Evolutionary conservation across 352 stramenopile species (phyloP).

Genomic region (Phytopythium oedochilum): DNA sequence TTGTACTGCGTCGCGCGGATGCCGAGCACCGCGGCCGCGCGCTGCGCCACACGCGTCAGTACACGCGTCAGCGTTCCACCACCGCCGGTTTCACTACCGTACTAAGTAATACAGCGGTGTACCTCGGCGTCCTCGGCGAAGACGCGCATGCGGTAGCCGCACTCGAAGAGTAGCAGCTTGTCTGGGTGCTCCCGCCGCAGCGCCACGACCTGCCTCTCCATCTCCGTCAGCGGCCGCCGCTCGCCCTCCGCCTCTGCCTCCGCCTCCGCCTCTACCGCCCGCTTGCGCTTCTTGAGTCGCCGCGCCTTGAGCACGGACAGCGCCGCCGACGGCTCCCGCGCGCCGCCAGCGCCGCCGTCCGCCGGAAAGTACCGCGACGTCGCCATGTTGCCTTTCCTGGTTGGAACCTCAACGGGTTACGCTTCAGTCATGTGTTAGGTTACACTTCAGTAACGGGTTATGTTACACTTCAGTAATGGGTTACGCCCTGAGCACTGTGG

Average conservation of each 20-base stretch:
- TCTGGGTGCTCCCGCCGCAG: constrained; percentile 37
- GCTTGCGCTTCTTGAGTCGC: constrained; percentile 14
- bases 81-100: too few species aligned
- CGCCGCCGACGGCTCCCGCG: not conserved
- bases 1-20: constrained; percentile 29
- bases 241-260: not conserved
- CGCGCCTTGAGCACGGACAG: constrained; percentile 8
- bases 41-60: too few species aligned
- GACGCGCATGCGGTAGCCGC: constrained; percentile 75
- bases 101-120: too few species aligned
- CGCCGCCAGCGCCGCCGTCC: not conserved
- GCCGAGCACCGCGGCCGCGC: constrained; percentile 26
- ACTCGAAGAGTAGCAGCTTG: constrained; percentile 69
- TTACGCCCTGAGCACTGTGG: too few species aligned
- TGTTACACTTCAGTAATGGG: too few species aligned
- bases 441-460: too few species aligned
- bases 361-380: constrained; percentile 1
- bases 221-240: constrained; percentile 34
- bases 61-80: not conserved
- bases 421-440: too few species aligned
- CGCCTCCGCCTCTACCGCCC: not conserved
- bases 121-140: constrained; percentile 71
- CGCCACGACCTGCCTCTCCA: constrained; percentile 70
- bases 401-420: too few species aligned
- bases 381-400: not conserved